These are phyloP conservation scores for Golubevia pallescens DNA, from an alignment of 1,284 basidiomycete species.

Conservation along the genomic window DNA sequence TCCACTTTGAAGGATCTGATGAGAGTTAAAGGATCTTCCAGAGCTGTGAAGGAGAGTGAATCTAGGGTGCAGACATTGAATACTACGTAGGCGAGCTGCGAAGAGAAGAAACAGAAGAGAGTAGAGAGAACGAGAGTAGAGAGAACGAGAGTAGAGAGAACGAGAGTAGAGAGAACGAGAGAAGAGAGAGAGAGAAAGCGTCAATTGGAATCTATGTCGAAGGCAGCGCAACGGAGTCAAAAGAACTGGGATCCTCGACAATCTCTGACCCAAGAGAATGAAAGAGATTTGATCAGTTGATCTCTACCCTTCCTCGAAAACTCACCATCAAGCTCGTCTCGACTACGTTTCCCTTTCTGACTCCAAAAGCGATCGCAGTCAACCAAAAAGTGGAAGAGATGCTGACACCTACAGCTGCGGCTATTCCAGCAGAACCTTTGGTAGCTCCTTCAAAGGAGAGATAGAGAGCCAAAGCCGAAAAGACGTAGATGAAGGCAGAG, in stretches of 20 bases:
- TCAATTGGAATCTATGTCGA: background rate
- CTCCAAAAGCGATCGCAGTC: conserved; percentile 58
- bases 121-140: too few species aligned
- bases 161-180: too few species aligned
- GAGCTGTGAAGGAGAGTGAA: conserved; percentile 40
- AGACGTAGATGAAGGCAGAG: conserved; percentile 56
- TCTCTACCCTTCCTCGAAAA: background rate
- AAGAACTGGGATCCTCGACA: too few species aligned
- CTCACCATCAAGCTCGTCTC: conserved; percentile 52
- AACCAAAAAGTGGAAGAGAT: conserved; percentile 54
- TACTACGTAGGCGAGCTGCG: conserved; percentile 51
- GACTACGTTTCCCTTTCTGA: conserved; percentile 58
- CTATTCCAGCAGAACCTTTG: conserved; percentile 38
- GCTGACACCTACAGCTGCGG: conserved; percentile 51
- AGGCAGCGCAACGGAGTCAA: too few species aligned
- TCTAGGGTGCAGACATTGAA: conserved; percentile 56
- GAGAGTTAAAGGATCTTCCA: conserved; percentile 56
- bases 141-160: too few species aligned
- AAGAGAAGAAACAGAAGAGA: background rate
- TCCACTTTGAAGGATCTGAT: conserved; percentile 53
- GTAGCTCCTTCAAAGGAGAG: conserved; percentile 53
- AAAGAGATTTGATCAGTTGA: too few species aligned
- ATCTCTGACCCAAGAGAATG: background rate
- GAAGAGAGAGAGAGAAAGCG: background rate
- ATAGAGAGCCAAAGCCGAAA: conserved; percentile 45